Conservation (phyloP, 441 rosid species). For the Hura crepitans region DNA sequence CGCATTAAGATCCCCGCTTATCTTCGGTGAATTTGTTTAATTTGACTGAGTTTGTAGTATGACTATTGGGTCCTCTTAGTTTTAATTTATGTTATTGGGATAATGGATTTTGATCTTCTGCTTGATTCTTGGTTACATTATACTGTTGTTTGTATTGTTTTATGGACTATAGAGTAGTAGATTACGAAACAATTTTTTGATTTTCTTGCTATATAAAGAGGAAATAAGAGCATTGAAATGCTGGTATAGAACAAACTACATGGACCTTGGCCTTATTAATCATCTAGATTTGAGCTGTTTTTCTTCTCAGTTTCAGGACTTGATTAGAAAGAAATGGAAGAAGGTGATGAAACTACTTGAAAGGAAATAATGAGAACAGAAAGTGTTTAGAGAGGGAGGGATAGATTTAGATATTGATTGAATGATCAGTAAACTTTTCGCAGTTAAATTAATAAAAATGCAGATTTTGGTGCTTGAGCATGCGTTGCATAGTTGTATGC, state of each 20-base stretch:
- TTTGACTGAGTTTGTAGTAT: background rate
- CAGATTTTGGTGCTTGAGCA: background rate
- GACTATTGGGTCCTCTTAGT: background rate
- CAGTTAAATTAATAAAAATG: background rate
- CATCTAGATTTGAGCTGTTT: too few species aligned
- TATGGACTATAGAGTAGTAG: background rate
- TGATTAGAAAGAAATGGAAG: too few species aligned
- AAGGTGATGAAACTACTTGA: too few species aligned
- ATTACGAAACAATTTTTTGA: background rate
- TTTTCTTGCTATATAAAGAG: too few species aligned
- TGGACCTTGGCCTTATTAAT: too few species aligned
- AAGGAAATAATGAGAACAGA: too few species aligned
- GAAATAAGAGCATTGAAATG: too few species aligned
- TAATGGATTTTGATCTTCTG: constrained; percentile 4
- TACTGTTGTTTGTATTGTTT: background rate
- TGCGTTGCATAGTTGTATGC: background rate
- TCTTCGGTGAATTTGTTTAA: constrained; percentile 40
- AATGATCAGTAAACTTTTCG: too few species aligned
- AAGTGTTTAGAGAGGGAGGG: too few species aligned
- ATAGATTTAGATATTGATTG: too few species aligned
- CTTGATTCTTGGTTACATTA: background rate
- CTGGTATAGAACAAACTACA: too few species aligned
- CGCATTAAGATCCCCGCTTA: constrained; percentile 96
- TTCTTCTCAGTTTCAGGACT: too few species aligned
- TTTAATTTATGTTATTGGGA: background rate